Evolutionary conservation across 192 early-diverging fungal genomes (phyloP).

Genomic region (Linnemannia hyalina): DNA sequence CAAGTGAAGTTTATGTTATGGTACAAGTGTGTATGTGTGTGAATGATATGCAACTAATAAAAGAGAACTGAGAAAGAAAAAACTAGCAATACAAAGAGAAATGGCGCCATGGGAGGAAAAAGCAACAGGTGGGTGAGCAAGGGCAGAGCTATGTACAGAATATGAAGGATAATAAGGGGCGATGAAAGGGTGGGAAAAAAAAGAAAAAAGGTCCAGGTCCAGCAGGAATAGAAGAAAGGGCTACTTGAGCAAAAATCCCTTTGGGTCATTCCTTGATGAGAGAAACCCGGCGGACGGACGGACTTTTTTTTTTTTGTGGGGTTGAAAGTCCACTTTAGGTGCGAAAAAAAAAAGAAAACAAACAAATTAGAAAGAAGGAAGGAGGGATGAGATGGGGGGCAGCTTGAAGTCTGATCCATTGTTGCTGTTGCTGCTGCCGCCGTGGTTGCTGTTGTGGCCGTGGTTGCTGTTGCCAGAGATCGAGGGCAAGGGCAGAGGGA

Average conservation of each 20-base stretch:
- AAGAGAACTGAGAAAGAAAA: neutral
- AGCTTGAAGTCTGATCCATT: conserved; percentile 52
- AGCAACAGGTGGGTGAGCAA: neutral
- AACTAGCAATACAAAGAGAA: conserved; percentile 13
- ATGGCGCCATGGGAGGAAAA: conserved; percentile 3
- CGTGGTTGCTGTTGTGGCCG: conserved; percentile 7
- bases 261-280: neutral
- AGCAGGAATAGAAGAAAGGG: neutral
- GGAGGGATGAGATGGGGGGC: conserved; percentile 49
- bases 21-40: conserved; percentile 6
- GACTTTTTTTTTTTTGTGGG: conserved; percentile 22
- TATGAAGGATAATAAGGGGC: neutral
- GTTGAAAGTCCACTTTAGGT: conserved; percentile 20
- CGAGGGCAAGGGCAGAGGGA: conserved; percentile 45
- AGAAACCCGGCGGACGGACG: neutral
- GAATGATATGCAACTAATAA: conserved; percentile 8
- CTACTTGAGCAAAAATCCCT: conserved; percentile 2
- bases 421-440: conserved; percentile 10
- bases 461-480: conserved; percentile 26
- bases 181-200: conserved; percentile 13
- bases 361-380: conserved; percentile 23
- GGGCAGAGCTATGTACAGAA: conserved; percentile 18
- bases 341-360: conserved; percentile 17
- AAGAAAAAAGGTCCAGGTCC: neutral
- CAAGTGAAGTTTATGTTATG: conserved; percentile 11